Evolutionary conservation across 1,284 basidiomycete species (phyloP), one percentile per base, ranked within the genome.

Genomic region (Cryptococcus sp.): DNA sequence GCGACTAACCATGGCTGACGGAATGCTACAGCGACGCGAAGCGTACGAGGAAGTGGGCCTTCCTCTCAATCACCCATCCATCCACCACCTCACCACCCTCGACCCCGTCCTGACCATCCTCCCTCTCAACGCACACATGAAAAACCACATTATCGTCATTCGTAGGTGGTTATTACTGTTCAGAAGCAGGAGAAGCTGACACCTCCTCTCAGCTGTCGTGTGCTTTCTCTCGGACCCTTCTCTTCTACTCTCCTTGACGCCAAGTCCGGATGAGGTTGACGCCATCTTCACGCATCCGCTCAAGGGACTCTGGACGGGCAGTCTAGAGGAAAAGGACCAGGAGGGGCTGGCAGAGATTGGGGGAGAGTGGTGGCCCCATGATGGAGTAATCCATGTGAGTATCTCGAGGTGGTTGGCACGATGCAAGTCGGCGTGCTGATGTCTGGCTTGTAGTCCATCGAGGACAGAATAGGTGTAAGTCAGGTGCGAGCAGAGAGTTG

Each of bases 21-120:
- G 28, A 11, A n/a, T 8, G 12, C 5, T 2, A 43, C 66, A 91
- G 89, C 81, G 82, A 46, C 81, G 90, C 59, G 90, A 93, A 77
- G 91, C 90, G 0, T 73, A 83, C 60, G 90, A 93, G 76, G 91
- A 93, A 77, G 86, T 91, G 15, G 83, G 76, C 1, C 79, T 93
- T 0, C 86, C 89, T 0, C 69, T 83, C 7, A 59, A 79, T 53
- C 82, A 81, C 45, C 81, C 84, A 0, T 71, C 82, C 51, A 76
- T 91, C 11, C 81, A 87, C 69, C 80, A 81, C 0, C 71, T 93
- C n/a, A 84, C 85, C 38, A 76, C 80, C 4, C 78, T 92, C 36
- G 82, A 84, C 18, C 89, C 89, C 0, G 87, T 87, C 66, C 77
- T 91, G 12, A 89, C 89, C 0, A 87, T 87, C 66, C 77, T 91